Evolutionary conservation across 371 early-diverging fungal species (phyloP).

Genomic region (Gilbertella persicaria): DNA sequence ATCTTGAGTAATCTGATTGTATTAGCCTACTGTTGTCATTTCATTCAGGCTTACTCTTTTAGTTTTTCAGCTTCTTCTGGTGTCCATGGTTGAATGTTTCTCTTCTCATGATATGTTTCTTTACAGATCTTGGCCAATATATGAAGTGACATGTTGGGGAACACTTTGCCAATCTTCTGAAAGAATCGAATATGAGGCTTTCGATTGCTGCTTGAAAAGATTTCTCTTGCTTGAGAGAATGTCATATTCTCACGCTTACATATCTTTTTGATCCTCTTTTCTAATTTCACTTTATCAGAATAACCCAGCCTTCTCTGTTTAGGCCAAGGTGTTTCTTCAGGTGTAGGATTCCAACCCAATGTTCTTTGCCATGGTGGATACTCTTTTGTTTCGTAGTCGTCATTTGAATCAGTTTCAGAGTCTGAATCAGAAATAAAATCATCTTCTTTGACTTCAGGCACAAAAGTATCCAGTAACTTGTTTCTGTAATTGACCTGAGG

Average conservation of each 20-base stretch:
- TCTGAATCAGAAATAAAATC: conserved; percentile 29
- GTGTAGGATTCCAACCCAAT: neutral
- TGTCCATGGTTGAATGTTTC: conserved; percentile 7
- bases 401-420: conserved; percentile 24
- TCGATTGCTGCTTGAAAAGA: conserved; percentile 4
- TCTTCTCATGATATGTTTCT: conserved; percentile 13
- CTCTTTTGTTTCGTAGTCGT: conserved; percentile 8
- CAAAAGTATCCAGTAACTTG: conserved; percentile 5
- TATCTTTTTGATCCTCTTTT: conserved; percentile 29
- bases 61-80: conserved; percentile 16
- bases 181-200: conserved; percentile 5
- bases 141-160: conserved; percentile 16
- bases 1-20: conserved; percentile 5
- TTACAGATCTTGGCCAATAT: conserved; percentile 1
- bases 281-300: conserved; percentile 22
- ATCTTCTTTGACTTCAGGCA: conserved; percentile 13
- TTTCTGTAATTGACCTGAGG: neutral
- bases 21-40: neutral
- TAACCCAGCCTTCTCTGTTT: conserved; percentile 16
- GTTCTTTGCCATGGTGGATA: conserved; percentile 18
- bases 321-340: conserved; percentile 12
- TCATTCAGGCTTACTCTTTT: conserved; percentile 7
- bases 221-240: conserved; percentile 11
- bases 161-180: conserved; percentile 17
- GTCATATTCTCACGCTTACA: conserved; percentile 24